These are phyloP conservation scores for Cylindrodendrum hubeiense DNA, from an alignment of 2,329 filamentous ascomycete species.

Conservation along the genomic window DNA sequence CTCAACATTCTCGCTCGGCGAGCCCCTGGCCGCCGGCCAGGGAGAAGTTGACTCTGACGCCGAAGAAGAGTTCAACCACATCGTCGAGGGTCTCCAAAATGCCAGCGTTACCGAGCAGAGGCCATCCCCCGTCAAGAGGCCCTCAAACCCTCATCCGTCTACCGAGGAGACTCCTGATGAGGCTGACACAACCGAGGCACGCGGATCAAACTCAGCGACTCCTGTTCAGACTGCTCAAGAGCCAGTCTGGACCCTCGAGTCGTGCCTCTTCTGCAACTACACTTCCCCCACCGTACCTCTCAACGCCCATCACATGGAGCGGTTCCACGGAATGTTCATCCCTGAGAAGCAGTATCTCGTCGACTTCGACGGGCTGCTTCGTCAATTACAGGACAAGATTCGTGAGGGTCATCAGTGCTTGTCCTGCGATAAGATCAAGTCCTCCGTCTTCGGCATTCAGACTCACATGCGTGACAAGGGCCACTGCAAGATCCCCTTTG, in stretches of 20 bases:
- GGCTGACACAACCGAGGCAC: slow-evolving; percentile 55
- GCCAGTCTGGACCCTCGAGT: slow-evolving; percentile 58
- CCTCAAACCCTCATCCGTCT: slow-evolving; percentile 63
- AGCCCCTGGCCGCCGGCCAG: slow-evolving; percentile 69
- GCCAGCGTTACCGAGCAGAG: slow-evolving; percentile 72
- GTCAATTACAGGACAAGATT: slow-evolving; percentile 83
- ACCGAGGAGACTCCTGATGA: slow-evolving; percentile 57
- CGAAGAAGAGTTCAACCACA: slow-evolving; percentile 81
- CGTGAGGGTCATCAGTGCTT: slow-evolving; percentile 86
- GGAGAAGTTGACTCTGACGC: slow-evolving; percentile 73
- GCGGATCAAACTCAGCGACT: slow-evolving; percentile 58
- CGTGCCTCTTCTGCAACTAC: slow-evolving; percentile 94
- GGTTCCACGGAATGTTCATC: slow-evolving; percentile 94
- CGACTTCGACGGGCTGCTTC: slow-evolving; percentile 84
- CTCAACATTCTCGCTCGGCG: slow-evolving; percentile 91
- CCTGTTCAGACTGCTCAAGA: slow-evolving; percentile 52
- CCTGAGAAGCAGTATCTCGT: slow-evolving; percentile 89
- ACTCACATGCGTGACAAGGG: slow-evolving; percentile 98
- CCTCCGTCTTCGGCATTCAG: slow-evolving; percentile 83
- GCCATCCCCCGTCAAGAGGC: slow-evolving; percentile 66
- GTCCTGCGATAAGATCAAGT: slow-evolving; percentile 86
- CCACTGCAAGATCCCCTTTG: slow-evolving; percentile 96
- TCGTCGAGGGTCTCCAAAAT: slow-evolving; percentile 82
- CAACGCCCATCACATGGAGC: slow-evolving; percentile 90
- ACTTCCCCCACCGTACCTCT: slow-evolving; percentile 80